Conservation (phyloP, 306 rosid species). For the Pterocarpus santalinus region DNA sequence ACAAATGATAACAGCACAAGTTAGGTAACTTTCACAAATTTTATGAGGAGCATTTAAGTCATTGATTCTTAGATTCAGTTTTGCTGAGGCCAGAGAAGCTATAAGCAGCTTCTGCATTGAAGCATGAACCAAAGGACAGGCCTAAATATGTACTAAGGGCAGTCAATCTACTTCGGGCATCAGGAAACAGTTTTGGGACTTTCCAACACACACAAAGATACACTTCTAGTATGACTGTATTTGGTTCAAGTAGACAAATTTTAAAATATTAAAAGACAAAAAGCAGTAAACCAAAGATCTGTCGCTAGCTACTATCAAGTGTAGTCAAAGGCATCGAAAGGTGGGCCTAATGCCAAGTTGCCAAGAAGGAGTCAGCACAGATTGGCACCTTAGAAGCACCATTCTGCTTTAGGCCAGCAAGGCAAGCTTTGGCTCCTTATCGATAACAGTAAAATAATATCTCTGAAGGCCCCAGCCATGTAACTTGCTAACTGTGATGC, state of each 20-base stretch:
- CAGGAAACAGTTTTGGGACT: neutral
- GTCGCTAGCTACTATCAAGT: neutral
- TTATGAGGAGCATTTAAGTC: conserved; percentile 8
- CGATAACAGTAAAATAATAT: neutral
- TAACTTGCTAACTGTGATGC: neutral
- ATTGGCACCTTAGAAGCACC: neutral
- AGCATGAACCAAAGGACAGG: neutral
- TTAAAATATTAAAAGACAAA: too few relatives aligned
- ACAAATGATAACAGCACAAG: neutral
- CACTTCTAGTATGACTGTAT: neutral
- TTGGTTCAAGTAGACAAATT: neutral
- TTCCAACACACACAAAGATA: conserved; percentile 19
- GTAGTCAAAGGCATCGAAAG: neutral
- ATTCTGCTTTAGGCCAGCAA: neutral
- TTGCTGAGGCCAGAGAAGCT: neutral
- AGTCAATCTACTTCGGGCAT: conserved; percentile 1
- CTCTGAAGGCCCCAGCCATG: neutral
- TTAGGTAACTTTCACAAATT: conserved; percentile 22
- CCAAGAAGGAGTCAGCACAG: neutral
- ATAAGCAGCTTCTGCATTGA: neutral
- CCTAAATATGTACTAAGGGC: neutral
- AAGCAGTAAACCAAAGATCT: neutral
- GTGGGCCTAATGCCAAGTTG: neutral
- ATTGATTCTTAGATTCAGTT: conserved; percentile 10
- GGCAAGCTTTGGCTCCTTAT: neutral